phyloP scores from a whole-genome alignment of 208 protist species.

The Wallacemonas sp. region DNA sequence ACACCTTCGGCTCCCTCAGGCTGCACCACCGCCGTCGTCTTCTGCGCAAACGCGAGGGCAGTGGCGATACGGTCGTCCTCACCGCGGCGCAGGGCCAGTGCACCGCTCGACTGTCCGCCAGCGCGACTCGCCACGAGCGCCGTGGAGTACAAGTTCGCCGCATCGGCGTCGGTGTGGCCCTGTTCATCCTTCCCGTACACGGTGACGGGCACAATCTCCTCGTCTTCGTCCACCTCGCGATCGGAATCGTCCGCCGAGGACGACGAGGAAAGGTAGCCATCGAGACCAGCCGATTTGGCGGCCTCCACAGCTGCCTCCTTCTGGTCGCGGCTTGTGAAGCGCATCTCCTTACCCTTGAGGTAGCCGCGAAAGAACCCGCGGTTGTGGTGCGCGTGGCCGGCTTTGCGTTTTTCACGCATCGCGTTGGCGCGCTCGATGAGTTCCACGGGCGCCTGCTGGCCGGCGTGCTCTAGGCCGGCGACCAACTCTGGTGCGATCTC shows the following conservation, averaged over 20 bases:
- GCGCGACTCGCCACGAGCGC: slow-evolving; percentile 7
- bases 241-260: slow-evolving; percentile 48
- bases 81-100: slow-evolving; percentile 10
- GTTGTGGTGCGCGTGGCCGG: slow-evolving; percentile 58
- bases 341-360: slow-evolving; percentile 51
- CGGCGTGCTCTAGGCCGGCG: slow-evolving; percentile 69
- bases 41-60: slow-evolving; percentile 72
- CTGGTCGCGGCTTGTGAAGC: slow-evolving; percentile 58
- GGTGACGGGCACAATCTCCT: slow-evolving; percentile 8
- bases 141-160: slow-evolving; percentile 21
- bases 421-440: slow-evolving; percentile 67
- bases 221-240: slow-evolving; percentile 28
- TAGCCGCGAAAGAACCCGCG: slow-evolving; percentile 79
- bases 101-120: background rate
- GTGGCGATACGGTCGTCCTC: slow-evolving; percentile 58
- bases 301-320: slow-evolving; percentile 60
- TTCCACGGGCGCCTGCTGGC: slow-evolving; percentile 78
- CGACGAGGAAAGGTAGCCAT: slow-evolving; percentile 64
- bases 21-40: slow-evolving; percentile 55
- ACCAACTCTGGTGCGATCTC: slow-evolving; percentile 81
- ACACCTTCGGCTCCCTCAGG: slow-evolving; percentile 31
- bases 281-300: slow-evolving; percentile 68
- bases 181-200: slow-evolving; percentile 11
- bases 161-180: slow-evolving; percentile 6
- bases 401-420: slow-evolving; percentile 71